These are phyloP conservation scores for Mycothermus thermophilus DNA, from an alignment of 495 filamentous ascomycete genomes.

Conservation along the genomic window DNA sequence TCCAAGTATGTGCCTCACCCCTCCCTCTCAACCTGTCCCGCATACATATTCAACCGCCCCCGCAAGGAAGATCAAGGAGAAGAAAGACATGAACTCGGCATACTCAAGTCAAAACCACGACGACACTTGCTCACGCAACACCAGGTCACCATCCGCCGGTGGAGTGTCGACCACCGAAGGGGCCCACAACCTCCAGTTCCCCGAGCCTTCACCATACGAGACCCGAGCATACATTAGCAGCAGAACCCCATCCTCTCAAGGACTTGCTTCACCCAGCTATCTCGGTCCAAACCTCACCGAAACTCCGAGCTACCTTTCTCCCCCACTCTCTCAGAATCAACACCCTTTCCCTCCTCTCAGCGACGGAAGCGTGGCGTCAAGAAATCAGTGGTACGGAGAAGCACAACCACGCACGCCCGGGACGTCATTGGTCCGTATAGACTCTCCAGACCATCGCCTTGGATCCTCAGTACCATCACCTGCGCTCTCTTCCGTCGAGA, in stretches of 20 bases:
- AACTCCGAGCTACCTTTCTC: conserved; percentile 10
- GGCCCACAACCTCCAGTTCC: conserved; percentile 20
- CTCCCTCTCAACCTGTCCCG: conserved; percentile 2
- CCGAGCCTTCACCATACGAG: conserved; percentile 17
- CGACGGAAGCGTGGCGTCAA: conserved; percentile 13
- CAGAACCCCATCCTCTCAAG: conserved; percentile 18
- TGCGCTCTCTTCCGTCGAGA: conserved; percentile 13
- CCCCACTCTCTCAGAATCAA: conserved; percentile 15
- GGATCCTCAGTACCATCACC: conserved; percentile 16
- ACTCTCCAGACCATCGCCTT: conserved; percentile 19
- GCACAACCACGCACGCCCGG: conserved; percentile 14
- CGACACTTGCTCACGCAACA: conserved; percentile 32
- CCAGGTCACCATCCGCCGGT: conserved; percentile 28
- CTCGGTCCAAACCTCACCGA: conserved; percentile 17
- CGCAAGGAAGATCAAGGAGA: too few relatives aligned
- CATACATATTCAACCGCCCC: background rate
- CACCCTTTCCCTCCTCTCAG: conserved; percentile 12
- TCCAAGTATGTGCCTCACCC: conserved; percentile 17
- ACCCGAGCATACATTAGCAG: conserved; percentile 16
- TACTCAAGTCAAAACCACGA: conserved; percentile 19
- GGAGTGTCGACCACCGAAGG: conserved; percentile 24
- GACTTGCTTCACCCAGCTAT: conserved; percentile 16
- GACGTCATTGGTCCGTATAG: conserved; percentile 24
- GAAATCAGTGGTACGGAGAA: conserved; percentile 20
- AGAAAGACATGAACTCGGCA: conserved; percentile 21